phyloP scores from a whole-genome alignment of 2,329 filamentous ascomycete species.

The Epichloe bromicola region DNA sequence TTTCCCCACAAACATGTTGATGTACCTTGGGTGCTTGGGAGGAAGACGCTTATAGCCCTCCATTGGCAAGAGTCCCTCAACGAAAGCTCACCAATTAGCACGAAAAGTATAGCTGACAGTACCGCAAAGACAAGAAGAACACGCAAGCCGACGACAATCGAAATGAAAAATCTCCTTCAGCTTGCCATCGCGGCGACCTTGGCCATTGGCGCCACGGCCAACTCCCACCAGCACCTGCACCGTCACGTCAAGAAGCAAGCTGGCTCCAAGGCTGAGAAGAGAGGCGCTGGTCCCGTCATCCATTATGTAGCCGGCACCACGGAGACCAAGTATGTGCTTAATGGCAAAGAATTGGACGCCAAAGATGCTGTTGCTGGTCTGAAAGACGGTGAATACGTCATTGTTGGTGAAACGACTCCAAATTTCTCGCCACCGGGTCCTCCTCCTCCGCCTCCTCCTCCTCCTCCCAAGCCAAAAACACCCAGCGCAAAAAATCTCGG shows the following conservation, averaged over 20 bases:
- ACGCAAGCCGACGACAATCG: neutral
- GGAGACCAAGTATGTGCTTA: slow-evolving; percentile 58
- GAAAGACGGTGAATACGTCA: slow-evolving; percentile 53
- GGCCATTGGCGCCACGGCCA: slow-evolving; percentile 40
- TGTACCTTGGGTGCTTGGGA: neutral
- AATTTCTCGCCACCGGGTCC: slow-evolving; percentile 34
- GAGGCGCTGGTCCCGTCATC: slow-evolving; percentile 29
- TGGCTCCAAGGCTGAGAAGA: slow-evolving; percentile 34
- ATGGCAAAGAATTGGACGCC: slow-evolving; percentile 47
- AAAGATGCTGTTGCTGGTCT: slow-evolving; percentile 60
- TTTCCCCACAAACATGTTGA: neutral
- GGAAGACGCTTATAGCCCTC: neutral
- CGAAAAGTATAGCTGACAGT: neutral
- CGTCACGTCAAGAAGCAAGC: slow-evolving; percentile 43
- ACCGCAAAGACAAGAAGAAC: neutral
- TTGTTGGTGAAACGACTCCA: slow-evolving; percentile 46
- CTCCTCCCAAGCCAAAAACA: slow-evolving; percentile 18
- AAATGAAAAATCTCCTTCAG: slow-evolving; percentile 19
- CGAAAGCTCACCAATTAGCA: neutral
- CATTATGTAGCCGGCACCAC: slow-evolving; percentile 48
- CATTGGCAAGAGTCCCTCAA: neutral
- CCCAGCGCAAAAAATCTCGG: neutral
- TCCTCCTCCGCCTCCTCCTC: slow-evolving; percentile 20
- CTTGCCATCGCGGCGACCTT: slow-evolving; percentile 40
- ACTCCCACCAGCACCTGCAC: slow-evolving; percentile 49